Evolutionary conservation across 2,329 filamentous ascomycete genomes (phyloP).

Genomic region (Epichloe sp.): DNA sequence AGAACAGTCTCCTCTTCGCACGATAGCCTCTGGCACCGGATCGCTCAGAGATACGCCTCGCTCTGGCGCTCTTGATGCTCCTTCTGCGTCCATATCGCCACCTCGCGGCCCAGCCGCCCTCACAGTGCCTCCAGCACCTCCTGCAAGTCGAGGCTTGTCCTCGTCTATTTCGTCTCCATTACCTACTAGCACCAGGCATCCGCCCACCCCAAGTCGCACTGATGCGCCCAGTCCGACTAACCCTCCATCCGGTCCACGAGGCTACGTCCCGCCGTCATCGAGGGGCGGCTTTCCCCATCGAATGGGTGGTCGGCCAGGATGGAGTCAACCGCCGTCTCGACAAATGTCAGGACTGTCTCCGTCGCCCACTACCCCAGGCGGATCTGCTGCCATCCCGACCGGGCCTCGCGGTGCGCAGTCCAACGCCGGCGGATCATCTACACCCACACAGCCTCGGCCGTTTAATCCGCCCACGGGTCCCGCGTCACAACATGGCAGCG

Average conservation of each 20-base stretch:
- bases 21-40: constrained; percentile 10
- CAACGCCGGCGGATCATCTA: constrained; percentile 23
- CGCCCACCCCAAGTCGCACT: constrained; percentile 22
- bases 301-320: constrained; percentile 32
- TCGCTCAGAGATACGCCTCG: constrained; percentile 17
- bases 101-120: constrained; percentile 42
- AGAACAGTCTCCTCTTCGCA: constrained; percentile 23
- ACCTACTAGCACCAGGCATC: constrained; percentile 20
- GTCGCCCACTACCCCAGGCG: constrained; percentile 27
- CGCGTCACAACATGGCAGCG: constrained; percentile 24
- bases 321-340: constrained; percentile 23
- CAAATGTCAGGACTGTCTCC: constrained; percentile 22
- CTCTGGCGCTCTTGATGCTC: constrained; percentile 15
- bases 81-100: constrained; percentile 28
- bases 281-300: constrained; percentile 33
- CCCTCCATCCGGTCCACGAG: constrained; percentile 41
- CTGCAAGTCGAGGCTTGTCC: constrained; percentile 25
- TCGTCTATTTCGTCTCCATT: constrained; percentile 23
- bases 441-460: constrained; percentile 28
- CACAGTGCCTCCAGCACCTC: constrained; percentile 35
- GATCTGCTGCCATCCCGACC: constrained; percentile 32
- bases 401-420: constrained; percentile 28
- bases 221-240: constrained; percentile 33
- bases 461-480: constrained; percentile 48
- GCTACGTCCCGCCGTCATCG: constrained; percentile 31